Evolutionary conservation across 768 basidiomycete species (phyloP), one percentile per base, ranked within the genome.

Genomic region (Kondoa malvinella): DNA sequence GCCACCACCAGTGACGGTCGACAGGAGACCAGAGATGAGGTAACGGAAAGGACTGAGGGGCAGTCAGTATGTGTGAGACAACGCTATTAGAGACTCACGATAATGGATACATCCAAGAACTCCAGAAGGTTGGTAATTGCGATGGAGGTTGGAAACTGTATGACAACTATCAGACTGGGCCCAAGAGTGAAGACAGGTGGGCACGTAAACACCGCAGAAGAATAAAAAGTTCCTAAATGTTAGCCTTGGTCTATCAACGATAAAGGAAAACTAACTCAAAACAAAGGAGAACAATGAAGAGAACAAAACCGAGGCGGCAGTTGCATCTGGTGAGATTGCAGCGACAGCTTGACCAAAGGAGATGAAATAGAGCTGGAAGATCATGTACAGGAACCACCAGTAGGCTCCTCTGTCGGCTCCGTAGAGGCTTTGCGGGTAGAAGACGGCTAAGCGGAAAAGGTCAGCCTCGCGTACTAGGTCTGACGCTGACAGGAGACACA

Each of bases 131-230:
- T 21, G 78, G 78, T 83, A 87, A 81, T 21, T 80, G 78, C 4
- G 79, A 71, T 73, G 78, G 85, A 4, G 86, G 86, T 71, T 87
- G 86, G 2, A 87, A 73, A 40, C 87, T 84, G 69, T 85, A n/a
- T n/a, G n/a, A n/a, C n/a, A n/a, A n/a, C n/a, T n/a, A n/a, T n/a
- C n/a, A n/a, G n/a, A n/a, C n/a, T n/a, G n/a, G n/a, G n/a, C n/a
- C n/a, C n/a, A n/a, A n/a, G n/a, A n/a, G n/a, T n/a, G n/a, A n/a
- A n/a, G n/a, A n/a, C n/a, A n/a, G n/a, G n/a, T n/a, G n/a, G n/a
- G n/a, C n/a, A n/a, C n/a, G n/a, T n/a, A n/a, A n/a, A n/a, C n/a
- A n/a, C n/a, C n/a, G n/a, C n/a, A n/a, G n/a, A n/a, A n/a, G n/a
- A n/a, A n/a, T n/a, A n/a, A n/a, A n/a, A n/a, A n/a, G n/a, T n/a